Conservation (phyloP, 441 rosid species). For the Pelargonium citronellum region DNA sequence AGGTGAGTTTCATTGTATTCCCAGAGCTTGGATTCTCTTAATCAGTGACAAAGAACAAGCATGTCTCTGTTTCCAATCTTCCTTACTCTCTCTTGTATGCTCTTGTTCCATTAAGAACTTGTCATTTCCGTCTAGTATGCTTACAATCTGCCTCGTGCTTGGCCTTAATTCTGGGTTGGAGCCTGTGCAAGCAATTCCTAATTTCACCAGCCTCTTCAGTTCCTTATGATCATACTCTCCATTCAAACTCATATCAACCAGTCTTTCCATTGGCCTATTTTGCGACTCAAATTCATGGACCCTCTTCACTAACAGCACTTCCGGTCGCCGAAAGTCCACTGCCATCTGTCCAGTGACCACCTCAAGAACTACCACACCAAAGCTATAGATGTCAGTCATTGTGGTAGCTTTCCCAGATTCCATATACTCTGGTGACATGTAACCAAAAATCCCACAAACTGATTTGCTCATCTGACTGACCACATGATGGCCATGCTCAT, state of each 20-base stretch:
- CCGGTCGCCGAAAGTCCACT: conserved; percentile 70
- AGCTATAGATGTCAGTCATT: conserved; percentile 79
- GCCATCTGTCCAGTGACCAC: conserved; percentile 81
- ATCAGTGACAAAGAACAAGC: conserved; percentile 54
- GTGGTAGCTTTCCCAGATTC: conserved; percentile 80
- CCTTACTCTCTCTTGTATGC: conserved; percentile 42
- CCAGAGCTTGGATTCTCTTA: conserved; percentile 69
- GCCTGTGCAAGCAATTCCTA: conserved; percentile 79
- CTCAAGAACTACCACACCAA: conserved; percentile 81
- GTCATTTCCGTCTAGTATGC: conserved; percentile 79
- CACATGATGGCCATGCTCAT: conserved; percentile 64
- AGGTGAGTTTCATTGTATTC: conserved; percentile 50
- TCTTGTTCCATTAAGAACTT: conserved; percentile 32
- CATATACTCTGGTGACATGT: conserved; percentile 88
- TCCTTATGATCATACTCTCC: conserved; percentile 42
- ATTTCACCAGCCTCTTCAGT: conserved; percentile 43
- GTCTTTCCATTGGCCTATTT: conserved; percentile 40
- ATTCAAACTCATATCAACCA: conserved; percentile 53
- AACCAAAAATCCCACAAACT: conserved; percentile 84
- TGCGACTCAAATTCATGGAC: conserved; percentile 43
- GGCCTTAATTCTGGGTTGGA: conserved; percentile 69
- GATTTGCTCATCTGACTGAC: conserved; percentile 39
- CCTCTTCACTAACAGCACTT: conserved; percentile 57
- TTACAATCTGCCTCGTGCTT: conserved; percentile 66
- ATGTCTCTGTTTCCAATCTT: conserved; percentile 61